Percentiles rank a stretch among this genome's conserved stretches.
phyloP scores from a whole-genome alignment of 257 asterid species.

The Knoxia roxburghii region DNA sequence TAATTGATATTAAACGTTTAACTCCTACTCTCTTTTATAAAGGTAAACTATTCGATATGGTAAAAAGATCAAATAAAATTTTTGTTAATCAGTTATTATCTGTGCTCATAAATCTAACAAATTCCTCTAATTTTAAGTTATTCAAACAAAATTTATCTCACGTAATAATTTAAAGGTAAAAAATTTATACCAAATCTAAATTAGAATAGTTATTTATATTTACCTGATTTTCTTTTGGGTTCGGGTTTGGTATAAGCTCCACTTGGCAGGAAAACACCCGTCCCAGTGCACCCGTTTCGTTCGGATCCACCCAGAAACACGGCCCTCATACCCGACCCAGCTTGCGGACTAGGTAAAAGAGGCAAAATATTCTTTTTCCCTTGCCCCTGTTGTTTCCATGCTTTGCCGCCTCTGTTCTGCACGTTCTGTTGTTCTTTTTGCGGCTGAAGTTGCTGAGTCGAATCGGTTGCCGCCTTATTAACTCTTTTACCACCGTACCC shows the following conservation, averaged over 20 bases:
- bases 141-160: no score
- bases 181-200: no score
- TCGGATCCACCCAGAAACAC: slow-evolving; percentile 65
- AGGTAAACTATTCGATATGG: no score
- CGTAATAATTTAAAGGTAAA: no score
- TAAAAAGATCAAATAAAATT: no score
- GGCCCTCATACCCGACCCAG: slow-evolving; percentile 81
- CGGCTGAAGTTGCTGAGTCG: slow-evolving; percentile 24
- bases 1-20: no score
- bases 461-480: slow-evolving; percentile 22
- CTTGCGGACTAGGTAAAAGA: not conserved
- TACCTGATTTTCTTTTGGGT: slow-evolving; percentile 55
- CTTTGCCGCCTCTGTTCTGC: slow-evolving; percentile 31
- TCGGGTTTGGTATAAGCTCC: slow-evolving; percentile 23
- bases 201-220: no score
- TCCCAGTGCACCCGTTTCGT: slow-evolving; percentile 42
- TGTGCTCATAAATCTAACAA: no score
- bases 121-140: no score
- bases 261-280: slow-evolving; percentile 81
- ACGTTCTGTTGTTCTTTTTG: slow-evolving; percentile 22
- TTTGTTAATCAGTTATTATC: no score
- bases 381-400: slow-evolving; percentile 22
- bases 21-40: no score
- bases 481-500: slow-evolving; percentile 29
- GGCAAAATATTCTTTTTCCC: slow-evolving; percentile 12